These are phyloP conservation scores for Stipa capillata DNA, from an alignment of 176 grass and related monocot species.

Conservation along the genomic window DNA sequence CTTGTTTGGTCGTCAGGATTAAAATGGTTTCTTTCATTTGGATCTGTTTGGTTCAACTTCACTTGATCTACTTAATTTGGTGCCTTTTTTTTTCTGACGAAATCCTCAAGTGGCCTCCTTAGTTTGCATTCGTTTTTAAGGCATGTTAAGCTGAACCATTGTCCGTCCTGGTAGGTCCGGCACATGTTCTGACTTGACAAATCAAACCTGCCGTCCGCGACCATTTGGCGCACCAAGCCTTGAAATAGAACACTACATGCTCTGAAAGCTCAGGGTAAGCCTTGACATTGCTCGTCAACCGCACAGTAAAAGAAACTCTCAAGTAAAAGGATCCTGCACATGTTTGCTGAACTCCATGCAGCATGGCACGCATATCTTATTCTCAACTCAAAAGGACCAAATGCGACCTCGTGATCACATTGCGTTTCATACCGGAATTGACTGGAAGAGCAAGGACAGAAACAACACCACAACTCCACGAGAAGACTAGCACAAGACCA, in stretches of 20 bases:
- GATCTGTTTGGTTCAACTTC: not conserved
- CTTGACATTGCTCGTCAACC: not conserved
- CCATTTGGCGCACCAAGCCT: not conserved
- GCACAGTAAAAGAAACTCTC: not conserved
- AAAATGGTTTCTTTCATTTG: not conserved
- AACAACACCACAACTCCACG: not conserved
- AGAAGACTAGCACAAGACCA: not conserved
- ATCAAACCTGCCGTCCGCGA: not conserved
- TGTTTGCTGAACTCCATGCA: not conserved
- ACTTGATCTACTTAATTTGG: not conserved
- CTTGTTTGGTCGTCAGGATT: not conserved
- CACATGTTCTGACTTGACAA: constrained; percentile 8
- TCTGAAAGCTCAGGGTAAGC: not conserved
- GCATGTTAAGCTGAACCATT: not conserved
- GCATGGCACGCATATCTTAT: not conserved
- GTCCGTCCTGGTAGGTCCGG: not conserved
- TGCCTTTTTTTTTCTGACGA: too few relatives aligned
- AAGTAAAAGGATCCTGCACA: not conserved
- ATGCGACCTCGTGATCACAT: not conserved
- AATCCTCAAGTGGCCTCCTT: not conserved
- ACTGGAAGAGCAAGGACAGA: not conserved
- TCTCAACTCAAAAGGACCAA: not conserved
- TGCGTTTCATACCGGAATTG: not conserved
- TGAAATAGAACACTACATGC: not conserved
- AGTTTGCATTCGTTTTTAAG: not conserved